Conservation (phyloP, 768 basidiomycete genomes). For the Panaeolus cyanescens region DNA sequence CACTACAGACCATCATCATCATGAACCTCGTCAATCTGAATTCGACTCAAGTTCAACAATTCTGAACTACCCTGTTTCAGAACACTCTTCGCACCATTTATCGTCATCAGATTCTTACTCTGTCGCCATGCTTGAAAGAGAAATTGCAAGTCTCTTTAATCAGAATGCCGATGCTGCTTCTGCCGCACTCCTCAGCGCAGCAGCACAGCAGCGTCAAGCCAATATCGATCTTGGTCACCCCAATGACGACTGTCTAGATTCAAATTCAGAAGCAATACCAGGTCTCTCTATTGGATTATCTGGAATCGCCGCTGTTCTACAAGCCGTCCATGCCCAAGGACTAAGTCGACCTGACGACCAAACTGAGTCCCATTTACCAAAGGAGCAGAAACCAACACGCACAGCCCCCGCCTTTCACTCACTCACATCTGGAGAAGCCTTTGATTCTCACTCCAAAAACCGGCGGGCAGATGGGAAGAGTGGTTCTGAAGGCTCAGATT, state of each 20-base stretch:
- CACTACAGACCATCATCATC: constrained; percentile 27
- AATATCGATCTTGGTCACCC: constrained; percentile 37
- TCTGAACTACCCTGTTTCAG: constrained; percentile 36
- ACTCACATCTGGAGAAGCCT: constrained; percentile 58
- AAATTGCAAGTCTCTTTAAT: constrained; percentile 73
- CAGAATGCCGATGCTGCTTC: constrained; percentile 76
- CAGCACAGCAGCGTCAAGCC: constrained; percentile 67
- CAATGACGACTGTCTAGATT: constrained; percentile 28
- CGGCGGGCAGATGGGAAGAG: constrained; percentile 37
- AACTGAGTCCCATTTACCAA: constrained; percentile 34
- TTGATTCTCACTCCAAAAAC: constrained; percentile 29
- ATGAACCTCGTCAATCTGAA: constrained; percentile 29
- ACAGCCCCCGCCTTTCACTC: constrained; percentile 80
- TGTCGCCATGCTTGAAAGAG: constrained; percentile 76
- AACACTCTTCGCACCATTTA: constrained; percentile 36
- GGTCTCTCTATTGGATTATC: constrained; percentile 59
- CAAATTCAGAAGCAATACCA: constrained; percentile 30
- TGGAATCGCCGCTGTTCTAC: constrained; percentile 76
- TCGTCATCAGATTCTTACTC: constrained; percentile 52
- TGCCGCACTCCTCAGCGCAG: constrained; percentile 62
- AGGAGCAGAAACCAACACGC: constrained; percentile 58
- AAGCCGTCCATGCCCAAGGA: constrained; percentile 70
- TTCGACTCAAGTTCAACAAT: constrained; percentile 37
- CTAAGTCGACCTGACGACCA: constrained; percentile 47
- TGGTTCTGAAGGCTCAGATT: constrained; percentile 53